Conservation (phyloP, 345 rosid species). For the Nasturtium officinale region DNA sequence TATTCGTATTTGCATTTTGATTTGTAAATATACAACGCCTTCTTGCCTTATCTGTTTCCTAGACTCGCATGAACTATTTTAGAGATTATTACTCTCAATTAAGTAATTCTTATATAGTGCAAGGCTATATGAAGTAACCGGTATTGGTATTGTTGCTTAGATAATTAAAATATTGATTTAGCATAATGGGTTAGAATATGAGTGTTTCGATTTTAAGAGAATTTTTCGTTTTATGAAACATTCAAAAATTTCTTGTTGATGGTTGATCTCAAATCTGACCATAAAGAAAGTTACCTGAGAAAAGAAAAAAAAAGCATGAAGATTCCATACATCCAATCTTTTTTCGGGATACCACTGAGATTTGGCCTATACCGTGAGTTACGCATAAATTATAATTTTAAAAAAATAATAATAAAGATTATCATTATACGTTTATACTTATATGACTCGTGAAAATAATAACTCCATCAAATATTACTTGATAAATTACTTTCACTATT, state of each 20-base stretch:
- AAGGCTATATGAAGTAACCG: background rate
- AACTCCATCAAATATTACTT: background rate
- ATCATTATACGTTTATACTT: too few species aligned
- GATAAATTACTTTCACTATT: background rate
- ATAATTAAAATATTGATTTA: background rate
- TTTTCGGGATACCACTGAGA: background rate
- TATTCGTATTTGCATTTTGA: constrained; percentile 31
- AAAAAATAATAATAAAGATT: background rate
- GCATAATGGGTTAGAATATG: background rate
- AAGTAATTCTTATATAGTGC: background rate
- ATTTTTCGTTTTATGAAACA: background rate
- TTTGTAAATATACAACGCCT: constrained; percentile 26
- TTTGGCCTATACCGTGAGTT: background rate
- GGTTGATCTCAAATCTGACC: background rate
- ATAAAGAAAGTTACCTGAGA: background rate
- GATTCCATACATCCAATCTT: background rate
- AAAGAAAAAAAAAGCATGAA: background rate
- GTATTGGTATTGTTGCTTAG: background rate
- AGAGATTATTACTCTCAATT: background rate
- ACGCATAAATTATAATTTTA: background rate
- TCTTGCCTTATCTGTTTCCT: constrained; percentile 3
- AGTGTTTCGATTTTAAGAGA: background rate
- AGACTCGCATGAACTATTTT: background rate
- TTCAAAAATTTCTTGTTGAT: background rate
- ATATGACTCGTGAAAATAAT: background rate